A percentile compares a stretch with the other conserved stretches of the same genome.
Conservation (phyloP, 2,329 filamentous ascomycete species). For the Fusarium citri region DNA sequence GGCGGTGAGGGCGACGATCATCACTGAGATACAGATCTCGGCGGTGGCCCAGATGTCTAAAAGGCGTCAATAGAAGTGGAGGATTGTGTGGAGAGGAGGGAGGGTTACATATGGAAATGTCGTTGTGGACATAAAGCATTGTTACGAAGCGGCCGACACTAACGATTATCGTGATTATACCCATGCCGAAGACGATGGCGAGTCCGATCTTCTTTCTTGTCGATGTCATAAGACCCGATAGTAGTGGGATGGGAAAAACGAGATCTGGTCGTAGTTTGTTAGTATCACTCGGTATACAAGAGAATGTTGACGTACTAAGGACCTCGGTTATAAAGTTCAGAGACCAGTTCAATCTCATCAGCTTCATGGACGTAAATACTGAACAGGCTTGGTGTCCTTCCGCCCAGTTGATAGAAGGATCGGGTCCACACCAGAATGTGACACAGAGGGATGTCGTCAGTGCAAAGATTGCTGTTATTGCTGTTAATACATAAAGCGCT, state of each 20-base stretch:
- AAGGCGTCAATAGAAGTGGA: fast-evolving
- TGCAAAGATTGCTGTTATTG: not conserved
- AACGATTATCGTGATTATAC: not conserved
- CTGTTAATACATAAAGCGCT: not conserved
- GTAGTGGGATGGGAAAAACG: not conserved
- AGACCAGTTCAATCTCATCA: constrained; percentile 6
- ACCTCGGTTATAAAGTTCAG: constrained; percentile 1
- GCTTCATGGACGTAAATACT: not conserved
- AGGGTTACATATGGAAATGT: not conserved
- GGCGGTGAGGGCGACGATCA: constrained; percentile 5
- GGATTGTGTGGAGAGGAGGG: fast-evolving
- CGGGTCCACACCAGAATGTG: constrained; percentile 10
- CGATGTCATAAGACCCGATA: not conserved
- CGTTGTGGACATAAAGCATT: constrained; percentile 2
- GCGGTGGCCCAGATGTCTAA: constrained; percentile 17
- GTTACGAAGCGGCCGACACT: constrained; percentile 3
- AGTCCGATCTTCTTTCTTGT: not conserved
- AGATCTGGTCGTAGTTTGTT: not conserved
- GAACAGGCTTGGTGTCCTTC: not conserved
- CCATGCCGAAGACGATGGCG: not conserved
- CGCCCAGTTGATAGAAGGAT: constrained; percentile 12
- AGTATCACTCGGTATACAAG: fast-evolving
- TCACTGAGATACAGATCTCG: constrained; percentile 13
- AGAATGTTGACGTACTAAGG: not conserved
- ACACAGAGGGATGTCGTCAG: not conserved